phyloP scores from a whole-genome alignment of 129 eudicot genomes.

The Centrapalus pauciflorus region DNA sequence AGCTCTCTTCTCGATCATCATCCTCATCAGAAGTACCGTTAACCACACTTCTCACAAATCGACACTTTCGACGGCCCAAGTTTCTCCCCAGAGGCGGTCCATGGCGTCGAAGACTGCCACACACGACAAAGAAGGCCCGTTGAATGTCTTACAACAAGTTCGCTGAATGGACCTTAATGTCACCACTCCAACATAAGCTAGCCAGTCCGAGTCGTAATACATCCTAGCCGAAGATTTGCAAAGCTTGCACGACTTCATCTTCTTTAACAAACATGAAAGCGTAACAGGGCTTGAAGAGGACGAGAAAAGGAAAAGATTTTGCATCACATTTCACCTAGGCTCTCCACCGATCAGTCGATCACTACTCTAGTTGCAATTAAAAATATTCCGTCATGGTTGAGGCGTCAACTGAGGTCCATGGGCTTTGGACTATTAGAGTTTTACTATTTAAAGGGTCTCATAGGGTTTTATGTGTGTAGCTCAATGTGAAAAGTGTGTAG shows the following conservation, averaged over 20 bases:
- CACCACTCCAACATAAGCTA: slow-evolving; percentile 71
- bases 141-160: slow-evolving; percentile 66
- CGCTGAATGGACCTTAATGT: slow-evolving; percentile 70
- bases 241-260: slow-evolving; percentile 57
- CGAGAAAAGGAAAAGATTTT: too few species aligned
- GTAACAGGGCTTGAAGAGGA: too few species aligned
- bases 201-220: slow-evolving; percentile 73
- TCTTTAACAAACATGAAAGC: slow-evolving; percentile 15
- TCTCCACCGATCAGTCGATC: too few species aligned
- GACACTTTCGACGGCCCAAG: slow-evolving; percentile 42
- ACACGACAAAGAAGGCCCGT: slow-evolving; percentile 53
- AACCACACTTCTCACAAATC: slow-evolving; percentile 37
- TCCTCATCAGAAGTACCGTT: slow-evolving; percentile 19
- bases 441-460: too few species aligned
- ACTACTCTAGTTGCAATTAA: too few species aligned
- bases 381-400: too few species aligned
- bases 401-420: too few species aligned
- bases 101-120: slow-evolving; percentile 52
- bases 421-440: too few species aligned
- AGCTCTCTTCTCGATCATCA: slow-evolving; percentile 12
- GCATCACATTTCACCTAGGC: too few species aligned
- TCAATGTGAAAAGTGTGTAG: too few species aligned
- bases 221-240: slow-evolving; percentile 52
- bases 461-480: too few species aligned
- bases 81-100: slow-evolving; percentile 53